Percentiles rank a stretch among this genome's conserved stretches.
Evolutionary conservation across 768 basidiomycete species (phyloP).

Genomic region (Pleurotus platypus): DNA sequence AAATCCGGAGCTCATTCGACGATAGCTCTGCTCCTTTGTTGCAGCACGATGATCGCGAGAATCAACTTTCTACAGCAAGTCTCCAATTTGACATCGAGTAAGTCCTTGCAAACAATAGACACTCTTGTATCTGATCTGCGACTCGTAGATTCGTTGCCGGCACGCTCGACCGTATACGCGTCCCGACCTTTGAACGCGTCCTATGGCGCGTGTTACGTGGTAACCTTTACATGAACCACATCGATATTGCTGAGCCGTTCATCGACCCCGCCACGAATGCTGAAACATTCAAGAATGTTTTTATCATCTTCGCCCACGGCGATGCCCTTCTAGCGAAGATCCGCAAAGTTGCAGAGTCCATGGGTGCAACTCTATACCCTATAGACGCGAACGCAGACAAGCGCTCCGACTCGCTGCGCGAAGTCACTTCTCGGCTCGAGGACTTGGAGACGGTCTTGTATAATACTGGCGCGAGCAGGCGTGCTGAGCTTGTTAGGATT

Average conservation of each 20-base stretch:
- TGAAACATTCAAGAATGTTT: constrained; percentile 95
- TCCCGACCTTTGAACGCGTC: constrained; percentile 94
- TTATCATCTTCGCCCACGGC: constrained; percentile 99
- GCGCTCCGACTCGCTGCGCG: constrained; percentile 84
- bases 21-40: constrained; percentile 89
- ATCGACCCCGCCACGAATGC: constrained; percentile 78
- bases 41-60: constrained; percentile 85
- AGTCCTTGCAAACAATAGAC: constrained; percentile 17
- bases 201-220: constrained; percentile 97
- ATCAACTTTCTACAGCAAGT: constrained; percentile 43
- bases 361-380: constrained; percentile 95
- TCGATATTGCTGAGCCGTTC: constrained; percentile 91
- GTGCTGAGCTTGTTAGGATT: constrained; percentile 76
- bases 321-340: constrained; percentile 92
- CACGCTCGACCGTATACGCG: constrained; percentile 88
- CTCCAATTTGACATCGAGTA: constrained; percentile 88
- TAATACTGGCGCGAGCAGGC: constrained; percentile 82
- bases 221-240: constrained; percentile 98
- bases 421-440: constrained; percentile 85
- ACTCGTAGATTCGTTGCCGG: constrained; percentile 83
- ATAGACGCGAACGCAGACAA: constrained; percentile 95
- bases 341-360: constrained; percentile 97
- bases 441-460: constrained; percentile 87
- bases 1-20: constrained; percentile 87
- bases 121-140: no score